A percentile compares a stretch with the other conserved stretches of the same genome.
phyloP scores from a whole-genome alignment of 768 basidiomycete species.

The Clitopilus passeckerianus region DNA sequence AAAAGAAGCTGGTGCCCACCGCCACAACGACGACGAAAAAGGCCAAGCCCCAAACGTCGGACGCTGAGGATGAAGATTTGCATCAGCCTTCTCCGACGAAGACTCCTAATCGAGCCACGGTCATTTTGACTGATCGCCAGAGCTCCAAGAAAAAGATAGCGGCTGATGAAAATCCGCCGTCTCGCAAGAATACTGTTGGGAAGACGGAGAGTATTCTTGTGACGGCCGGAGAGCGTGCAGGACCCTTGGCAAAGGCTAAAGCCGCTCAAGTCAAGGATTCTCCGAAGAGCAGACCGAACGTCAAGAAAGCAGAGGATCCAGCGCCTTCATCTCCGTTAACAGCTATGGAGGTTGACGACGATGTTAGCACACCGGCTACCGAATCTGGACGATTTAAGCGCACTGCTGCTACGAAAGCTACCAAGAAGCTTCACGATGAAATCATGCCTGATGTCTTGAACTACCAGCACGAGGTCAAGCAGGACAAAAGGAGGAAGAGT shows the following conservation, averaged over 20 bases:
- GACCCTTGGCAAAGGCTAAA: conserved; percentile 4
- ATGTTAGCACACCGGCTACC: conserved; percentile 4
- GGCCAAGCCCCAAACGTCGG: neutral
- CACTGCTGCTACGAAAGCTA: conserved; percentile 39
- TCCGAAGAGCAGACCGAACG: neutral
- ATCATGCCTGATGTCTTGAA: conserved; percentile 77
- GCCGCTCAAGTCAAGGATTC: neutral
- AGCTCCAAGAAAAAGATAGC: conserved; percentile 1
- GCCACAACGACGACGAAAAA: conserved; percentile 4
- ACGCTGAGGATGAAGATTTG: neutral
- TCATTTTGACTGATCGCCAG: conserved; percentile 11
- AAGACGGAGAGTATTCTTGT: conserved; percentile 23
- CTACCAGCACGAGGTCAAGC: conserved; percentile 64
- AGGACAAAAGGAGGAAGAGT: conserved; percentile 29
- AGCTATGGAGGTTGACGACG: conserved; percentile 5
- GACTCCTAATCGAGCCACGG: conserved; percentile 13
- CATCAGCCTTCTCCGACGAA: conserved; percentile 3
- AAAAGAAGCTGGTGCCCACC: neutral
- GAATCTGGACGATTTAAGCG: conserved; percentile 22
- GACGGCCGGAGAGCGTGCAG: conserved; percentile 18
- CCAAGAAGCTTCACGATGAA: conserved; percentile 51
- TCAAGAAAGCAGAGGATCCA: conserved; percentile 1
- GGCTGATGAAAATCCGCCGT: neutral
- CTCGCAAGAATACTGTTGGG: neutral
- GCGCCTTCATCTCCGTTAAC: conserved; percentile 12